Evolutionary conservation across 257 asterid species (phyloP).

Genomic region (Salvia splendens): DNA sequence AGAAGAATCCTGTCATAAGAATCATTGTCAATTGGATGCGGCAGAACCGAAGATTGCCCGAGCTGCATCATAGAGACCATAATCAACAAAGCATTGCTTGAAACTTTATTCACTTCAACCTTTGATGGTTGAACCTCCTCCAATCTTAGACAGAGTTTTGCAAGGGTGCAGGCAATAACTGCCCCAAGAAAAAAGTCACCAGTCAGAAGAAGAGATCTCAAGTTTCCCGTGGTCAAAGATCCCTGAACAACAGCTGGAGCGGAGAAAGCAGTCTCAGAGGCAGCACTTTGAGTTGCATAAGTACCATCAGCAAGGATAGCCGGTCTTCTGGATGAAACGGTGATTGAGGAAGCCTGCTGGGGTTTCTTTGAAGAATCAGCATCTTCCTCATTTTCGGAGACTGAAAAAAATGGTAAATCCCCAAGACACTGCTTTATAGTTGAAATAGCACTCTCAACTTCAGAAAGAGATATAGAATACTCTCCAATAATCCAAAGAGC

Average conservation of each 20-base stretch:
- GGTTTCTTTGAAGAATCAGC: conserved; percentile 74
- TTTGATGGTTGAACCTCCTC: conserved; percentile 90
- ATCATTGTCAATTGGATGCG: conserved; percentile 93
- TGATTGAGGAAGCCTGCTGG: conserved; percentile 69
- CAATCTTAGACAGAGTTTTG: conserved; percentile 77
- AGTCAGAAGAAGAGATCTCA: conserved; percentile 88
- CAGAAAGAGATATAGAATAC: conserved; percentile 82
- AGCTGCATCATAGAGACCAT: conserved; percentile 89
- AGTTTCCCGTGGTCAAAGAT: conserved; percentile 61
- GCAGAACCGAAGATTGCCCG: conserved; percentile 85
- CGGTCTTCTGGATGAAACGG: conserved; percentile 91
- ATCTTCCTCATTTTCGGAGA: conserved; percentile 76
- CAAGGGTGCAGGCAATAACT: conserved; percentile 81
- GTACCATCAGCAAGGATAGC: conserved; percentile 97
- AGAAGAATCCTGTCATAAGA: conserved; percentile 82
- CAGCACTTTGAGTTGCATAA: conserved; percentile 97
- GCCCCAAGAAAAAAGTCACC: conserved; percentile 97
- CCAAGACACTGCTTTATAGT: conserved; percentile 96
- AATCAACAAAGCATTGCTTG: conserved; percentile 60
- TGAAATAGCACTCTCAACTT: conserved; percentile 82
- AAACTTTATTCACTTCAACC: conserved; percentile 73
- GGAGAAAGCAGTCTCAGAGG: conserved; percentile 88
- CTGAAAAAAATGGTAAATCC: conserved; percentile 78
- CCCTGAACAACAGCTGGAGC: conserved; percentile 80
- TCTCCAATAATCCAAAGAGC: conserved; percentile 98